Evolutionary conservation across 257 asterid species (phyloP).

Genomic region (Scutellaria minor): DNA sequence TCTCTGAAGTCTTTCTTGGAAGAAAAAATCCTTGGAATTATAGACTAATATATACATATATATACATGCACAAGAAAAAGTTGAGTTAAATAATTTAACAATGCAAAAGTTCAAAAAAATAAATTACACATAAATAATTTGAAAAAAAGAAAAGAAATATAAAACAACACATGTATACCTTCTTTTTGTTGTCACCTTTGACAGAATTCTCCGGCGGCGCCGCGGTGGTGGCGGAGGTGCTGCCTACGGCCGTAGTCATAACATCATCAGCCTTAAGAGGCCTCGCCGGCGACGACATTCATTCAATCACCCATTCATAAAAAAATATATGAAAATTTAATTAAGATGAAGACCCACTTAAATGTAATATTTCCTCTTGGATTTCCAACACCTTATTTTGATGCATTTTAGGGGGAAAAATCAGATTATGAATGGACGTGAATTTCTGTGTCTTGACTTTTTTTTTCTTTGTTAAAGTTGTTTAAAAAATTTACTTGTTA

Average conservation of each 20-base stretch:
- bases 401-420: constrained; percentile 11
- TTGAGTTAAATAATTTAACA: neutral
- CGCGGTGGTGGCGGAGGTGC: constrained; percentile 43
- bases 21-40: constrained; percentile 68
- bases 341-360: constrained; percentile 13
- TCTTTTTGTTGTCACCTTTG: constrained; percentile 61
- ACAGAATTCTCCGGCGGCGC: constrained; percentile 53
- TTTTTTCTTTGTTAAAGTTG: constrained; percentile 4
- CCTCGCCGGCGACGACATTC: constrained; percentile 48
- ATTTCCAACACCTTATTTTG: constrained; percentile 38
- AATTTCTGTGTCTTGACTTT: constrained; percentile 52
- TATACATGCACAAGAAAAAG: neutral
- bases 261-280: constrained; percentile 39
- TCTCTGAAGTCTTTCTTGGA: constrained; percentile 56
- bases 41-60: constrained; percentile 41
- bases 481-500: neutral
- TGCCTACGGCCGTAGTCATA: constrained; percentile 49
- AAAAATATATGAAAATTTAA: neutral
- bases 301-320: constrained; percentile 32
- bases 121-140: neutral
- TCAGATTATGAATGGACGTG: constrained; percentile 51
- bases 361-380: constrained; percentile 27
- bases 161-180: constrained; percentile 43
- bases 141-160: neutral
- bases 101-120: neutral